A percentile compares a stretch with the other conserved stretches of the same genome.
Evolutionary conservation across 208 protist species (phyloP).

Genomic region (Leishmania braziliensis): DNA sequence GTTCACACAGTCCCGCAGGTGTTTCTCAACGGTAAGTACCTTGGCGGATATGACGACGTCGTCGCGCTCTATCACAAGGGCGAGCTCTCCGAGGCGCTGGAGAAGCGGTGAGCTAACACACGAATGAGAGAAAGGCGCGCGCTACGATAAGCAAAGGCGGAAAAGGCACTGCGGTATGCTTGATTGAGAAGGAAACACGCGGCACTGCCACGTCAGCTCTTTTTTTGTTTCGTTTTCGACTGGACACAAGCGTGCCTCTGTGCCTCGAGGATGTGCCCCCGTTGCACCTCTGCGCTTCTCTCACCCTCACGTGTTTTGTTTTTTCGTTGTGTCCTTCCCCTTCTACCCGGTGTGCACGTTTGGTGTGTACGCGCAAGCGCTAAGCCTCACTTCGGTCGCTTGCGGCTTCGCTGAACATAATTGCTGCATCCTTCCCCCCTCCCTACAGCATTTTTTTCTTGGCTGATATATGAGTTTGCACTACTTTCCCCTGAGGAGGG

Average conservation of each 20-base stretch:
- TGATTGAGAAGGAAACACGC: not conserved
- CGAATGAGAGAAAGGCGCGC: not conserved
- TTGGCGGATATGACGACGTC: constrained; percentile 89
- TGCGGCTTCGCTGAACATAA: not conserved
- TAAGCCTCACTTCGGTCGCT: not conserved
- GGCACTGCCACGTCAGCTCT: not conserved
- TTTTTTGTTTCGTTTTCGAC: not conserved
- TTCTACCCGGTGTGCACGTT: not conserved
- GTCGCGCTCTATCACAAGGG: constrained; percentile 67
- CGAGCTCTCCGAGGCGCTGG: constrained; percentile 56
- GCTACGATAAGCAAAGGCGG: not conserved
- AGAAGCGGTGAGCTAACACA: constrained; percentile 37
- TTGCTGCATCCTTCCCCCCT: not conserved
- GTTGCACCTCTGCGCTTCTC: not conserved
- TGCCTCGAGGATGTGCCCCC: not conserved
- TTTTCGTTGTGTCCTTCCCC: not conserved
- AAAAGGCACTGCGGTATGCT: not conserved
- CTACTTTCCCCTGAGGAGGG: not conserved
- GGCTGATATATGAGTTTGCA: not conserved
- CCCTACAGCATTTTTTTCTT: not conserved
- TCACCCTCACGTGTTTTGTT: not conserved
- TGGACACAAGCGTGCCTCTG: no score
- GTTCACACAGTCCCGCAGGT: constrained; percentile 87
- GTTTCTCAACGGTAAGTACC: constrained; percentile 79
- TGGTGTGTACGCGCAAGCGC: not conserved